A percentile compares a stretch with the other conserved stretches of the same genome.
phyloP scores from a whole-genome alignment of 106 monocot genomes.

The Triglochin maritima region DNA sequence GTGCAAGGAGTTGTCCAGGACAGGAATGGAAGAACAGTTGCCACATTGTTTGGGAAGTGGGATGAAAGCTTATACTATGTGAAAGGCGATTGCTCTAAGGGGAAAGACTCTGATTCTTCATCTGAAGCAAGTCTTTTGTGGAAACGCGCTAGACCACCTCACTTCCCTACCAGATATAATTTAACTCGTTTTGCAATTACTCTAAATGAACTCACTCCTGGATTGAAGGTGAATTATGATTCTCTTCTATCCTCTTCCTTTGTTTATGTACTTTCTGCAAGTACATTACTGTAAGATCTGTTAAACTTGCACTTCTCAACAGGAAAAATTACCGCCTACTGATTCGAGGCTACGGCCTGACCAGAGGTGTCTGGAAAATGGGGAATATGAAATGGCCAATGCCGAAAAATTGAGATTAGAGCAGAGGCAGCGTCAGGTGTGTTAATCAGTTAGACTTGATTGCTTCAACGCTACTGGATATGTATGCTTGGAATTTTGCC shows the following conservation, averaged over 20 bases:
- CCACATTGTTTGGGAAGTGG: conserved; percentile 82
- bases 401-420: conserved; percentile 85
- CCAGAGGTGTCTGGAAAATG: conserved; percentile 93
- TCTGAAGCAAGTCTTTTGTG: conserved; percentile 55
- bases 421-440: conserved; percentile 89
- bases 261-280: too few species aligned
- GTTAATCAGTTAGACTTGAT: not conserved
- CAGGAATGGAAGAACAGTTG: conserved; percentile 50
- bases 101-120: conserved; percentile 47
- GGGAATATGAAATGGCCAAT: conserved; percentile 88
- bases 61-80: conserved; percentile 83
- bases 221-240: conserved; percentile 37
- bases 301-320: conserved; percentile 7
- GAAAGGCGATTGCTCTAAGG: conserved; percentile 51
- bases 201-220: conserved; percentile 70
- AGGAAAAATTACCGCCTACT: conserved; percentile 93
- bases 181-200: conserved; percentile 80
- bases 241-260: not conserved
- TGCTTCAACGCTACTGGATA: too few species aligned
- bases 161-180: conserved; percentile 71
- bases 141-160: conserved; percentile 65
- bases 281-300: not conserved
- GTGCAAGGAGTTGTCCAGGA: conserved; percentile 83
- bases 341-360: conserved; percentile 94
- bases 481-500: not conserved